phyloP scores from a whole-genome alignment of 495 filamentous ascomycete genomes.

The Collariella sp. region DNA sequence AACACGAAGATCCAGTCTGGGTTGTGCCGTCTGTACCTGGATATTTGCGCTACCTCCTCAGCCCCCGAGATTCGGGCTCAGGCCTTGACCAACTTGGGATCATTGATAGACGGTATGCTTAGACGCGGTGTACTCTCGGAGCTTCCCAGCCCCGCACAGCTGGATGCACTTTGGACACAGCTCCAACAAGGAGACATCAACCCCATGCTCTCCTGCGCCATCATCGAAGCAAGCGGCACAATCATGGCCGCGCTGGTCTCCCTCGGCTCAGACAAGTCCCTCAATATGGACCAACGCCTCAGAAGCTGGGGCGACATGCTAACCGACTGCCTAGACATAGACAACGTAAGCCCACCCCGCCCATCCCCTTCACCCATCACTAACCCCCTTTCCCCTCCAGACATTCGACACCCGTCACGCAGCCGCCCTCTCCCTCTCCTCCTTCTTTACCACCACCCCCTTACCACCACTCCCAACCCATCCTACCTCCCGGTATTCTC shows the following conservation, averaged over 20 bases:
- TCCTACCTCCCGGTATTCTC: slow-evolving; percentile 39
- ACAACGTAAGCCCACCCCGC: slow-evolving; percentile 31
- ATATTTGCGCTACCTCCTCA: slow-evolving; percentile 14
- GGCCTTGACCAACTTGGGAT: slow-evolving; percentile 30
- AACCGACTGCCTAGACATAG: slow-evolving; percentile 30
- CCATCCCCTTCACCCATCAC: neutral
- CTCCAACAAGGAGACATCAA: slow-evolving; percentile 32
- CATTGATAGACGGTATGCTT: slow-evolving; percentile 25
- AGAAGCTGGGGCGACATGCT: slow-evolving; percentile 39
- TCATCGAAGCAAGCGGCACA: slow-evolving; percentile 37
- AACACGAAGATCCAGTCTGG: neutral
- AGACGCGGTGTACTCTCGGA: neutral
- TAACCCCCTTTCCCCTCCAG: slow-evolving; percentile 28
- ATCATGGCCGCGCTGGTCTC: slow-evolving; percentile 28
- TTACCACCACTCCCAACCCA: neutral
- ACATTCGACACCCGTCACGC: slow-evolving; percentile 58
- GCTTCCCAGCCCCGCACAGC: slow-evolving; percentile 17
- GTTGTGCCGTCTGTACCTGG: slow-evolving; percentile 22
- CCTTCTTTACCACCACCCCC: slow-evolving; percentile 22
- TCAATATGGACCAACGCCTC: slow-evolving; percentile 20
- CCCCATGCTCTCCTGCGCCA: slow-evolving; percentile 36
- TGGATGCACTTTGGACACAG: slow-evolving; percentile 24
- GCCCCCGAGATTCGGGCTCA: slow-evolving; percentile 31
- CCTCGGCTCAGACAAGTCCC: neutral
- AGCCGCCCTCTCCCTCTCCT: slow-evolving; percentile 36